phyloP scores from a whole-genome alignment of 495 filamentous ascomycete species.

The Penicillium psychrofluorescens region DNA sequence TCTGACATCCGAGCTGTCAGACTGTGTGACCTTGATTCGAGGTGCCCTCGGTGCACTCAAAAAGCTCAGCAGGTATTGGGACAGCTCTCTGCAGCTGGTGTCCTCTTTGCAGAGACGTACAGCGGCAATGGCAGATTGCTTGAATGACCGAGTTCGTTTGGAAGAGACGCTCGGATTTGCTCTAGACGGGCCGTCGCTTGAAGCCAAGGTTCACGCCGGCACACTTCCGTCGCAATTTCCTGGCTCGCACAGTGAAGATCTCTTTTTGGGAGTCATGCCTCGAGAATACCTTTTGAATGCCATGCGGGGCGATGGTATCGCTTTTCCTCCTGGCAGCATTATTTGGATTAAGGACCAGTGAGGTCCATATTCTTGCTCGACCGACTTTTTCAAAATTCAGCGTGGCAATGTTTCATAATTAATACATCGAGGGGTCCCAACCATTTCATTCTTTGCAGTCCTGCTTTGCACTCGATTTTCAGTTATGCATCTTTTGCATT shows the following conservation, averaged over 20 bases:
- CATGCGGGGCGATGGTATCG: constrained; percentile 19
- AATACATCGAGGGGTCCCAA: too few relatives aligned
- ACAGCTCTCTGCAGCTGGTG: constrained; percentile 19
- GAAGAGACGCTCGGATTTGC: constrained; percentile 28
- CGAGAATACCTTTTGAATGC: constrained; percentile 25
- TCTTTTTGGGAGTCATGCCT: constrained; percentile 28
- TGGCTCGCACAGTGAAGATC: constrained; percentile 19
- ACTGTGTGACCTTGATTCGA: constrained; percentile 39
- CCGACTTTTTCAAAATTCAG: not conserved
- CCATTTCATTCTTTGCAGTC: too few relatives aligned
- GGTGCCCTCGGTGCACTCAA: constrained; percentile 32
- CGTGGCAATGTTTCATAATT: too few relatives aligned
- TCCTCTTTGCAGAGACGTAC: constrained; percentile 23
- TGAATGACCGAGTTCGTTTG: constrained; percentile 12
- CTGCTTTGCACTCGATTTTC: too few relatives aligned
- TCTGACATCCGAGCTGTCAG: constrained; percentile 22
- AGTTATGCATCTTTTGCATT: too few relatives aligned
- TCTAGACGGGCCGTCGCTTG: constrained; percentile 22
- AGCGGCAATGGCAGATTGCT: constrained; percentile 19
- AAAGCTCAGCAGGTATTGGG: constrained; percentile 29
- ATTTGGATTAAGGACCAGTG: constrained; percentile 22
- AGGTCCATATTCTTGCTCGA: constrained; percentile 1
- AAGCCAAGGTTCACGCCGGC: constrained; percentile 21
- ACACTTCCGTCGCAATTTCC: constrained; percentile 7
- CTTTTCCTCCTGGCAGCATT: constrained; percentile 17